These are phyloP conservation scores for Talaromyces albobiverticillius DNA, from an alignment of 2,329 filamentous ascomycete genomes.

Conservation along the genomic window DNA sequence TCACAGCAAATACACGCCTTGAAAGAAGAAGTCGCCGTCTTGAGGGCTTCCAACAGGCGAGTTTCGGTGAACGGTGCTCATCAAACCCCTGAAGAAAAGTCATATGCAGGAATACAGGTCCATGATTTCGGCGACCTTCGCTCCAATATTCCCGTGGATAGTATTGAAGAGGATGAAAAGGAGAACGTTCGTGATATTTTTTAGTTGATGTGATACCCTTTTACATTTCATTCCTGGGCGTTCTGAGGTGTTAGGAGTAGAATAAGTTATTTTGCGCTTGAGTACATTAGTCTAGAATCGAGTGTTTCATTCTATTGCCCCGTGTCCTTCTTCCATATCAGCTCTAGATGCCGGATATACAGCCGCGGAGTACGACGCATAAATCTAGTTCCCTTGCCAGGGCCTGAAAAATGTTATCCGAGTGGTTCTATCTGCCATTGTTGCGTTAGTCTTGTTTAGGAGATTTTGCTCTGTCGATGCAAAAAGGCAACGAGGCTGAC, in stretches of 20 bases:
- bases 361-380: too few relatives aligned
- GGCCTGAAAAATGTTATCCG: too few relatives aligned
- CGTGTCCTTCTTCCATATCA: not conserved
- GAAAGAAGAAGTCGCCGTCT: conserved; percentile 28
- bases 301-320: not conserved
- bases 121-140: conserved; percentile 11
- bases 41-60: conserved; percentile 25
- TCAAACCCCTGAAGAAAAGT: conserved; percentile 26
- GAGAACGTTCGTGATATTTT: conserved; percentile 27
- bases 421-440: too few relatives aligned
- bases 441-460: too few relatives aligned
- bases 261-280: too few relatives aligned
- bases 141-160: not conserved
- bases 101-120: conserved; percentile 21
- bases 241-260: too few relatives aligned
- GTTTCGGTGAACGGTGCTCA: conserved; percentile 20
- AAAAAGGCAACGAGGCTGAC: too few relatives aligned
- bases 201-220: conserved; percentile 12
- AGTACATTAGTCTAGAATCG: not conserved
- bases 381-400: too few relatives aligned
- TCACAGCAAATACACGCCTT: conserved; percentile 37
- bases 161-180: conserved; percentile 27
- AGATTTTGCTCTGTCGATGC: too few relatives aligned
- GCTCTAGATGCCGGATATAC: too few relatives aligned
- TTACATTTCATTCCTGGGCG: too few relatives aligned